Conservation (phyloP, 768 basidiomycete species). For the Gymnopilus junonius region DNA sequence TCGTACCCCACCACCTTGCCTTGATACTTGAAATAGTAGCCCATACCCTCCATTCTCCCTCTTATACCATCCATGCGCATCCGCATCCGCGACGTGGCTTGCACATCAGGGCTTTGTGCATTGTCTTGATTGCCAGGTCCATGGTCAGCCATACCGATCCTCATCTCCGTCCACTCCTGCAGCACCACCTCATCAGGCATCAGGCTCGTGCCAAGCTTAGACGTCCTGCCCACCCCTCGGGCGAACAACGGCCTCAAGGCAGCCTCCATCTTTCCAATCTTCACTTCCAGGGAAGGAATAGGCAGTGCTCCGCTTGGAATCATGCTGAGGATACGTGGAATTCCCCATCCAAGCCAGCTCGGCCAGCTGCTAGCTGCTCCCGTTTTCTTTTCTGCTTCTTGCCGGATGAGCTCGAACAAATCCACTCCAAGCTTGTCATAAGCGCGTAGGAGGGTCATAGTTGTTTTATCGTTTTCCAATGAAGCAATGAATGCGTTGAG, state of each 20-base stretch:
- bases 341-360: slow-evolving; percentile 36
- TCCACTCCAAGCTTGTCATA: slow-evolving; percentile 20
- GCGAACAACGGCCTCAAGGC: slow-evolving; percentile 37
- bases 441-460: slow-evolving; percentile 25
- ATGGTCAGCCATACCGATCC: slow-evolving; percentile 33
- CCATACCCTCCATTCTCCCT: slow-evolving; percentile 34
- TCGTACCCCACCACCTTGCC: slow-evolving; percentile 33
- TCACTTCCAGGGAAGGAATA: slow-evolving; percentile 43
- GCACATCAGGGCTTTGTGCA: slow-evolving; percentile 14
- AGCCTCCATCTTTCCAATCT: slow-evolving; percentile 34
- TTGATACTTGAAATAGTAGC: slow-evolving; percentile 41
- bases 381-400: not conserved
- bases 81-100: slow-evolving; percentile 28
- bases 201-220: slow-evolving; percentile 30
- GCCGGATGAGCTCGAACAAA: slow-evolving; percentile 12
- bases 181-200: slow-evolving; percentile 38
- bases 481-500: slow-evolving; percentile 22
- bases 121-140: not conserved
- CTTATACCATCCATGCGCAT: slow-evolving; percentile 41
- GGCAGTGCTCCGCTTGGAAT: slow-evolving; percentile 33
- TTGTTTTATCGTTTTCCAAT: slow-evolving; percentile 26
- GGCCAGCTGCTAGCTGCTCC: slow-evolving; percentile 17
- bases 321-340: slow-evolving; percentile 35
- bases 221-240: slow-evolving; percentile 21
- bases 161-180: slow-evolving; percentile 39